Conservation (phyloP, 305 asterid species). For the Plantago coronopus region DNA sequence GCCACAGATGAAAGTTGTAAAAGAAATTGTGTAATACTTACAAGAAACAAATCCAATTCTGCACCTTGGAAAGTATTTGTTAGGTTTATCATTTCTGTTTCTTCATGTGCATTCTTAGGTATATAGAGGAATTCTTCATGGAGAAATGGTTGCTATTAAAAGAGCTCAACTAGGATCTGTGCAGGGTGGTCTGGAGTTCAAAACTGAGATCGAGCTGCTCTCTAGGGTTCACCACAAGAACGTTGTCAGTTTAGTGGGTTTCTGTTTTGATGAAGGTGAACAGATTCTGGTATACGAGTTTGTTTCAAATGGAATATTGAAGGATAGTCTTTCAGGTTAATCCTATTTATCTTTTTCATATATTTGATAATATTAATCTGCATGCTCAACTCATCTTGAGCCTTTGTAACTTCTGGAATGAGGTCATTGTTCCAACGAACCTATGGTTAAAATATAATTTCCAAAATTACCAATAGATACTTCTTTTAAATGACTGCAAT, state of each 20-base stretch:
- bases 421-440: too few species aligned
- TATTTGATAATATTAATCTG: too few species aligned
- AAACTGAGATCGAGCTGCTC: slow-evolving; percentile 84
- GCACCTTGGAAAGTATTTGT: neutral
- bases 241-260: slow-evolving; percentile 58
- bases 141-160: slow-evolving; percentile 61
- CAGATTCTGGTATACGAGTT: slow-evolving; percentile 74
- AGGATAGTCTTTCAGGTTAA: slow-evolving; percentile 71
- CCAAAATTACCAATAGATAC: neutral
- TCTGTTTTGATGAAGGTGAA: slow-evolving; percentile 75
- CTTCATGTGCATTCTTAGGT: slow-evolving; percentile 36
- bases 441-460: too few species aligned
- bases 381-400: too few species aligned
- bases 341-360: slow-evolving; percentile 1
- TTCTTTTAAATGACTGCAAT: neutral
- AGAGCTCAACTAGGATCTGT: slow-evolving; percentile 70
- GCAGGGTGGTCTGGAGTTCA: slow-evolving; percentile 76
- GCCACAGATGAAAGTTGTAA: too few species aligned
- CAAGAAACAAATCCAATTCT: neutral
- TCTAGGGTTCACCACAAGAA: slow-evolving; percentile 91
- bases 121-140: slow-evolving; percentile 58
- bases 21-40: too few species aligned
- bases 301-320: slow-evolving; percentile 64
- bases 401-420: too few species aligned
- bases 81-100: neutral